Conservation (phyloP, 116 monocot species). For the Phalaenopsis hybrid region DNA sequence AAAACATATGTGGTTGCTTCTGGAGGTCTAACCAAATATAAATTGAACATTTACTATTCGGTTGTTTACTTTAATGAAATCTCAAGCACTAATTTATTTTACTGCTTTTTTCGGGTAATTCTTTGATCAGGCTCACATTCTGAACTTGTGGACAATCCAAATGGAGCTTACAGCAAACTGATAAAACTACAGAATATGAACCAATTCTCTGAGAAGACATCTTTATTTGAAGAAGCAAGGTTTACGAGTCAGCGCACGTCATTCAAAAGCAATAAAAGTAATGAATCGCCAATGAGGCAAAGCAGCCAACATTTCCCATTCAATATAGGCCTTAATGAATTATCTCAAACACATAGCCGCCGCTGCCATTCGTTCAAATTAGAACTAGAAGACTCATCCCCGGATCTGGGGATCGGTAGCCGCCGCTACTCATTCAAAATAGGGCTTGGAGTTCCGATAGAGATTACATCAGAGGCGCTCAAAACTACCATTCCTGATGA, state of each 20-base stretch:
- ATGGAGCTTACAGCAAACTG: slow-evolving; percentile 49
- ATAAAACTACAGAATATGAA: slow-evolving; percentile 62
- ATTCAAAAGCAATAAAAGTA: neutral
- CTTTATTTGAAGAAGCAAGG: neutral
- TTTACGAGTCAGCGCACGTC: slow-evolving; percentile 4
- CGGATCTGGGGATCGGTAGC: neutral
- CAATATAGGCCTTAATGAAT: neutral
- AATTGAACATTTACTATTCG: neutral
- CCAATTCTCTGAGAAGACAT: slow-evolving; percentile 15
- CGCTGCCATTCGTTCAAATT: neutral
- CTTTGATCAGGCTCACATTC: slow-evolving; percentile 46
- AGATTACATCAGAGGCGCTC: neutral
- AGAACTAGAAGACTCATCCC: slow-evolving; percentile 7
- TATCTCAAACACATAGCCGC: neutral
- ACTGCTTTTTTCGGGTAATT: slow-evolving; percentile 1
- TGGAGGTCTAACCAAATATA: slow-evolving; percentile 1
- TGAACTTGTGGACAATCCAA: slow-evolving; percentile 37
- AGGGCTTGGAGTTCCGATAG: neutral
- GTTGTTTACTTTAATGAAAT: neutral
- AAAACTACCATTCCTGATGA: neutral
- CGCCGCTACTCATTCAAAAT: neutral
- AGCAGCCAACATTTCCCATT: slow-evolving; percentile 10
- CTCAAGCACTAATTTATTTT: slow-evolving; percentile 10
- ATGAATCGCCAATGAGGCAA: slow-evolving; percentile 1
- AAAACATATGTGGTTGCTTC: neutral